A percentile compares a stretch with the other conserved stretches of the same genome.
Conservation (phyloP, 306 rosid species). For the Luffa acutangula region DNA sequence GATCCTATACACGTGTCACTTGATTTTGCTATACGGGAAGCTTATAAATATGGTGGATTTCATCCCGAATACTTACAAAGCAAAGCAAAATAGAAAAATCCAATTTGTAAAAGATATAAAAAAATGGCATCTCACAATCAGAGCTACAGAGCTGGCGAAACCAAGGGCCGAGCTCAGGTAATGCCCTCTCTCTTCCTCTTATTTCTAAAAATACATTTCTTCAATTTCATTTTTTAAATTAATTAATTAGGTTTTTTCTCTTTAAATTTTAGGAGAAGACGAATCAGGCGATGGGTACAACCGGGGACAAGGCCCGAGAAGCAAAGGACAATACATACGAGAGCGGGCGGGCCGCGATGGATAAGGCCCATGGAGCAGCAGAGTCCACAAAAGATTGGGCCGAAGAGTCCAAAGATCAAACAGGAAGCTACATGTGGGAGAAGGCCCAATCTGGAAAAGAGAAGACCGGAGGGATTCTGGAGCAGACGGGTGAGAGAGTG, state of each 20-base stretch:
- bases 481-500: constrained; percentile 50
- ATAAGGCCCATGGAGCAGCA: constrained; percentile 14
- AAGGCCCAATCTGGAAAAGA: constrained; percentile 22
- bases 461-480: constrained; percentile 26
- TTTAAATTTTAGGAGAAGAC: constrained; percentile 25
- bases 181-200: background rate
- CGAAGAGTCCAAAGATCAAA: constrained; percentile 13
- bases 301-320: constrained; percentile 30
- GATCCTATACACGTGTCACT: background rate
- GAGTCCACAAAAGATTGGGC: constrained; percentile 18
- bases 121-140: constrained; percentile 27
- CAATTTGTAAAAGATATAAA: background rate
- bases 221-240: no score
- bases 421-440: constrained; percentile 15
- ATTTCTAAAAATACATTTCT: no score
- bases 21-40: no score
- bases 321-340: no score
- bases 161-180: constrained; percentile 30
- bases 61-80: background rate
- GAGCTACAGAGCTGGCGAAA: constrained; percentile 21
- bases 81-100: background rate
- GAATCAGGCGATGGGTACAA: constrained; percentile 27
- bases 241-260: no score
- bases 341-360: constrained; percentile 18
- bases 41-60: background rate